Base-by-base conservation (phyloP, 371 early-diverging fungal species). In the Chytridium lagenaria region DNA sequence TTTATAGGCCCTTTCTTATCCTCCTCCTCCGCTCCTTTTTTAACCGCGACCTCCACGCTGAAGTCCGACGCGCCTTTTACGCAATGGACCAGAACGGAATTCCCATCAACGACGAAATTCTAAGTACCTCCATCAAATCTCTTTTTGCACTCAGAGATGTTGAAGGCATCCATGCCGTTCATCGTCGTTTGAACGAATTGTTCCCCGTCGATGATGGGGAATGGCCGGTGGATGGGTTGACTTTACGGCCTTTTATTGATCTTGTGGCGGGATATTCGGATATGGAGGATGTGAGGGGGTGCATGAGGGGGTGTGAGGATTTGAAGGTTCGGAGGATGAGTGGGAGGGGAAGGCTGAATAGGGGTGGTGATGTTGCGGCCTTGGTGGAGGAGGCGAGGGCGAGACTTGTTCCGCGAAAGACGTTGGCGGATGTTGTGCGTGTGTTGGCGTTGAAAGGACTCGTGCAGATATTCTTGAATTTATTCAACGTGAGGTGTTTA, bases 341-440 rank as follows among this genome's bases (percentile, higher is more conserved):
- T n/a, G n/a, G n/a, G n/a, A n/a, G n/a, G n/a, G n/a, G n/a, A n/a
- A n/a, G n/a, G n/a, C n/a, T n/a, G n/a, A n/a, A n/a, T n/a, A 55
- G 7, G 55, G 26, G 30, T 7, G 19, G 26, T 16, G 55, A 26
- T 26, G 55, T 23, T 55, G 23, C 19, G 55, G 10, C 23, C 10
- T 7, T 10, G 55, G 19, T 10, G 26, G 55, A 28, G 26, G 10
- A 23, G n/a, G n/a, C n/a, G n/a, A n/a, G n/a, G n/a, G n/a, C n/a
- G n/a, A n/a, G n/a, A n/a, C 55, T 55, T 26, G 55, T 55, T 28
- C 55, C 55, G 19, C 55, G 55, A 10, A 55, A 55, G 30, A 23
- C 55, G 16, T 28, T 55, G 23, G 55, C 55, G 16, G 55, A 55
- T 26, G 55, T 55, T 26, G 55, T 28, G 23, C 10, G 10, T 26